A percentile compares a stretch with the other conserved stretches of the same genome.
Evolutionary conservation across 345 rosid genomes (phyloP).

Genomic region (Trapa incisa): DNA sequence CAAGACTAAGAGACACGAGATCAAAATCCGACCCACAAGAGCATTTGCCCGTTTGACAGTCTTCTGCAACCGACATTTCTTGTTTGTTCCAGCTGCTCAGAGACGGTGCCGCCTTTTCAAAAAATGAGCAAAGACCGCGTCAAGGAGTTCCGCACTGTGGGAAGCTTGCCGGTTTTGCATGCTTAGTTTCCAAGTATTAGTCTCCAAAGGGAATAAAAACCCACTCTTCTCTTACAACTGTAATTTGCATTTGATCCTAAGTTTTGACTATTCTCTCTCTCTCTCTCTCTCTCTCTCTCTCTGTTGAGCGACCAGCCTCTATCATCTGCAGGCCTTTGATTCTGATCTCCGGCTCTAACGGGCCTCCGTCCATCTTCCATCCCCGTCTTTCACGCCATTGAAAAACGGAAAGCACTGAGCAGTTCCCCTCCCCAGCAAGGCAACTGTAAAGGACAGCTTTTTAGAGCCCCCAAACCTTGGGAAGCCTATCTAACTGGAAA

Average conservation of each 20-base stretch:
- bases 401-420: background rate
- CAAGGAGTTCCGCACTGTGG: background rate
- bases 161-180: slow-evolving; percentile 27
- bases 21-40: slow-evolving; percentile 22
- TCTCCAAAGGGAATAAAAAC: no score
- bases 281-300: background rate
- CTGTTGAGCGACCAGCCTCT: no score
- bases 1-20: slow-evolving; percentile 8
- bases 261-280: slow-evolving; percentile 5
- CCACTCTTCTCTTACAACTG: no score
- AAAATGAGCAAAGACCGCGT: slow-evolving; percentile 9
- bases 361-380: slow-evolving; percentile 8
- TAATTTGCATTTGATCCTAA: no score
- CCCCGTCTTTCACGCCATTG: slow-evolving; percentile 13
- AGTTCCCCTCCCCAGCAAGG: background rate
- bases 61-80: no score
- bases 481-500: background rate
- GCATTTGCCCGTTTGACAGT: background rate
- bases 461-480: background rate
- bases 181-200: slow-evolving; percentile 40
- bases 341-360: no score
- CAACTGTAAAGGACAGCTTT: background rate
- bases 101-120: slow-evolving; percentile 58
- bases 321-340: no score
- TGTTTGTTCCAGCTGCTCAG: slow-evolving; percentile 1